Evolutionary conservation across 2,329 filamentous ascomycete species (phyloP), one percentile per base, ranked within the genome.

Genomic region (Trichocomaceae sp.): DNA sequence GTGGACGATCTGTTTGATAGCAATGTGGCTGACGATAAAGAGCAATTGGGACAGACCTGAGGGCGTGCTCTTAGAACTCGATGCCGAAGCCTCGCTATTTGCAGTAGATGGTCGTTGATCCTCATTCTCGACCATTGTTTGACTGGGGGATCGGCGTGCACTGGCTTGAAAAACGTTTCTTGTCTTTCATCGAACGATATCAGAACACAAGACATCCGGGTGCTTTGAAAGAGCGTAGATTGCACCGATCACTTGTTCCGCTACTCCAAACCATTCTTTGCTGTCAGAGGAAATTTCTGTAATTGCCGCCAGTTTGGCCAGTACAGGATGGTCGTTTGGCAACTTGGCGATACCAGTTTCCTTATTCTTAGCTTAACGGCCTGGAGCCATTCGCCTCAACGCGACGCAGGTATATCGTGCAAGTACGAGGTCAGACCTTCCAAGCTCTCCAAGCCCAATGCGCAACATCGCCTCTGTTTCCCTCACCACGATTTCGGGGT

Each of bases 1-100:
- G 69, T 99, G 93, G 0, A 99, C 95, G 63, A 99, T 99, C 68
- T 99, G 95, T 75, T 99, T 99, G 68, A 99, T 93, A 13, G 93
- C 93, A 47, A 97, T 88, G 66, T 99, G 93, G 0, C 93, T 93
- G 29, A 97, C 92, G 35, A 96, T 87, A 68, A 97, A 97, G 0
- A 99, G 79, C 1, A 99, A 80, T 65, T 97, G 93, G 0, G 93
- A 96, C 1, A 99, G 78, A 0, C 83, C 85, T 47, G 90, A 80
- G 1, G 89, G 68, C 9, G 69, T 84, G 4, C 85, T 82, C 62
- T 86, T 88, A 29, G 85, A 82, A 64, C 79, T 83, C 8, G 77
- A 71, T 20, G 60, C 57, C 20, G 70, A 66, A 23, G 61, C 62
- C 8, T 73, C 67, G 6, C 60, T 63, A 13, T 64, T 68, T 23